Evolutionary conservation across 1,284 basidiomycete species (phyloP).

Genomic region (Fomitopsis pinicola): DNA sequence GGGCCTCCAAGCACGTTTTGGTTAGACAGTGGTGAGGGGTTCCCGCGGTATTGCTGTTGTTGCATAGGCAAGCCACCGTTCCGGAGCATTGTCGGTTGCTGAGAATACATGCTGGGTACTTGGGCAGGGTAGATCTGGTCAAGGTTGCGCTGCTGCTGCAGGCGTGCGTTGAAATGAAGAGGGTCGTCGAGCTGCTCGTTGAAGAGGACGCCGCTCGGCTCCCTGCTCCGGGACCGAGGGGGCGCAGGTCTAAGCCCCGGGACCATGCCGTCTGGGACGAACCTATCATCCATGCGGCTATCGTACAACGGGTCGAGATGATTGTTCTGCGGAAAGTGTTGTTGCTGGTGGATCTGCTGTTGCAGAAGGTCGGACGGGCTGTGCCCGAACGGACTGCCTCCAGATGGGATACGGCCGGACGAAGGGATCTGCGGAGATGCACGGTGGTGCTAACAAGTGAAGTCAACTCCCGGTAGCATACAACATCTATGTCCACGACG

Average conservation of each 20-base stretch:
- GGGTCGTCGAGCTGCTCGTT: conserved; percentile 59
- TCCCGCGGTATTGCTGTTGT: conserved; percentile 61
- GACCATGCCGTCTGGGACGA: conserved; percentile 79
- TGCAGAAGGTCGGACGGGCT: conserved; percentile 28
- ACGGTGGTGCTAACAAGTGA: conserved; percentile 24
- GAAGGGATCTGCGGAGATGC: conserved; percentile 24
- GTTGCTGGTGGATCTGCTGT: conserved; percentile 42
- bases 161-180: conserved; percentile 50
- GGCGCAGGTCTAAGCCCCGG: conserved; percentile 69
- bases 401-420: conserved; percentile 20
- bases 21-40: conserved; percentile 55
- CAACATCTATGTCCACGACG: conserved; percentile 10
- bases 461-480: neutral
- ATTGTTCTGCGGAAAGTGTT: conserved; percentile 31
- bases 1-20: conserved; percentile 42
- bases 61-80: conserved; percentile 55
- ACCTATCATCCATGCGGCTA: conserved; percentile 68
- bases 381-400: conserved; percentile 26
- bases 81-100: conserved; percentile 43
- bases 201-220: conserved; percentile 47
- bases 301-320: conserved; percentile 69
- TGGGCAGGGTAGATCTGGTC: conserved; percentile 57
- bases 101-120: conserved; percentile 44
- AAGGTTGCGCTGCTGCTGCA: conserved; percentile 46
- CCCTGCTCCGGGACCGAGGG: conserved; percentile 52